Base-by-base conservation (phyloP, 2,329 filamentous ascomycete genomes). In the Stromatinia cepivora region DNA sequence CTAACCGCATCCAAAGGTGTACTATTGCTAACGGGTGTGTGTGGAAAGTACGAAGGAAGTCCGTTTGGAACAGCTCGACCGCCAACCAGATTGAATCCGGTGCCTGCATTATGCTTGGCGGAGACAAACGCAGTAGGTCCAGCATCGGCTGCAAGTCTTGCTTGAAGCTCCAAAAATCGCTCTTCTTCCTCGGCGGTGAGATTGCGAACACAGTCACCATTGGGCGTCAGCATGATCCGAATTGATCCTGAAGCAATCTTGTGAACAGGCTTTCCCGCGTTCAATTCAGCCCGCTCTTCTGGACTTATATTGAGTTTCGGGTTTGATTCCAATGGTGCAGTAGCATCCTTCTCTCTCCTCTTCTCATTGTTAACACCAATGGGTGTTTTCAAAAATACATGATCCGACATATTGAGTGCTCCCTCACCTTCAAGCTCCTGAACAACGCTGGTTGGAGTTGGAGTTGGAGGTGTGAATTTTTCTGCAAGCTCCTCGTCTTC, bases 191-290 rank as follows among this genome's bases (percentile, higher is more conserved):
- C 87, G 5, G 84, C 80, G 1, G 84, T 88, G 67, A 95, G 80
- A 70, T 91, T 90, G 72, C 90, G 88, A n/a, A 94, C 83, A 77
- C 90, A 92, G 72, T 92, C 89, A 15, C 92, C 91, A 71, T 90
- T 88, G 0, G 91, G 90, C 0, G 91, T 93, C 66, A 94, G 87
- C 73, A 94, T 84, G 72, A 91, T 88, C 36, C 90, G 85, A 77
- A 86, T 71, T 78, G 70, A 84, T 68, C 87, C 88, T 71, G 90
- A 88, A 2, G 88, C 82, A 52, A 88, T 79, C 77, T 90, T 90
- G 70, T 84, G 85, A 11, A 90, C 86, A 15, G 87, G 81, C 71
- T 84, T 82, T 61, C 87, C 88, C 2, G 83, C 81, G n/a, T 84
- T 81, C 9, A 90, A 81, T 3, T 81, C 78, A 20, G 82, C 80